phyloP scores from a whole-genome alignment of 805 yeast species.

The Lipomyces yamanashiensis region DNA sequence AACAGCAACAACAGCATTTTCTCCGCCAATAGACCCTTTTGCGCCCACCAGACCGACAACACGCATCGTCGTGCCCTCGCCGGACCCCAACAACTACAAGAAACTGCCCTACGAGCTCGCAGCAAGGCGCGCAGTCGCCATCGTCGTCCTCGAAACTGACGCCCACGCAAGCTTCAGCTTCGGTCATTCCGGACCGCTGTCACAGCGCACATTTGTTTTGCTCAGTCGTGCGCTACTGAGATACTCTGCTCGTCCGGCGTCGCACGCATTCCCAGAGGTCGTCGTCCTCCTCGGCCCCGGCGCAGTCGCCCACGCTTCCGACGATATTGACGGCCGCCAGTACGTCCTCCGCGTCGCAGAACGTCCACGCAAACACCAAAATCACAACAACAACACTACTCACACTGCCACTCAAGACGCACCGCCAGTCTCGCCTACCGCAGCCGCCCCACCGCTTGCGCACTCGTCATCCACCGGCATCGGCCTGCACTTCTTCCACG shows the following conservation, averaged over 20 bases:
- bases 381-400: background rate
- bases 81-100: constrained; percentile 14
- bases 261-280: constrained; percentile 19
- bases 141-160: constrained; percentile 11
- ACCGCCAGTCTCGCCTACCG: constrained; percentile 1
- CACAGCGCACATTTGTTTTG: constrained; percentile 22
- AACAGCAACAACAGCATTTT: background rate
- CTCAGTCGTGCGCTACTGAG: constrained; percentile 25
- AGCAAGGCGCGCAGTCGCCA: constrained; percentile 14
- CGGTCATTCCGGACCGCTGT: constrained; percentile 8
- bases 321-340: constrained; percentile 33
- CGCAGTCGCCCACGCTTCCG: constrained; percentile 35
- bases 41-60: constrained; percentile 7
- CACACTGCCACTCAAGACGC: background rate
- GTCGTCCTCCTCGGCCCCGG: constrained; percentile 19
- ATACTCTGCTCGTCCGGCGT: constrained; percentile 9
- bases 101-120: constrained; percentile 25
- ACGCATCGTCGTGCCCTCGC: background rate
- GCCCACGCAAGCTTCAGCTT: constrained; percentile 15
- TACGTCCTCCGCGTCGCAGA: constrained; percentile 31
- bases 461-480: constrained; percentile 13
- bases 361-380: constrained; percentile 7
- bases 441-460: constrained; percentile 7
- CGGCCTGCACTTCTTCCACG: constrained; percentile 18
- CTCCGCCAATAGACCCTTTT: constrained; percentile 2